phyloP scores from a whole-genome alignment of 176 grass and related monocot species.

The Paspalum vaginatum region DNA sequence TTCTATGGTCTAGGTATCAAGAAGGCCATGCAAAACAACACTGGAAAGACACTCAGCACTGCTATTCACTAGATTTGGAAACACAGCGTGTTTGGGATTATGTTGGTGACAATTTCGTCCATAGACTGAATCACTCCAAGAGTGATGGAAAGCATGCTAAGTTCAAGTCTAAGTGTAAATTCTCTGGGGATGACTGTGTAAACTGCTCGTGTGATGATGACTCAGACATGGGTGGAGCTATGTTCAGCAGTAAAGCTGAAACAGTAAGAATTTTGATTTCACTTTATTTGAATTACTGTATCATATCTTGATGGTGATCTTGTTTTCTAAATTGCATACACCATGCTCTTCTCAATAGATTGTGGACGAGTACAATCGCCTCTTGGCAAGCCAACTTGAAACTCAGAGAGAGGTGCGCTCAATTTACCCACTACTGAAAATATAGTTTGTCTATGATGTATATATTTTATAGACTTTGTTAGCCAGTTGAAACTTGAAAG shows the following conservation, averaged over 20 bases:
- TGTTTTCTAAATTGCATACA: slow-evolving; percentile 28
- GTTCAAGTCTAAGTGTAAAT: slow-evolving; percentile 65
- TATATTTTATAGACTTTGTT: not conserved
- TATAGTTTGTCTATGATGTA: slow-evolving; percentile 7
- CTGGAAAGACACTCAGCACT: slow-evolving; percentile 95
- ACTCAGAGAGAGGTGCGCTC: slow-evolving; percentile 79
- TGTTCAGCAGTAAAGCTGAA: slow-evolving; percentile 81
- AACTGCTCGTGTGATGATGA: slow-evolving; percentile 65
- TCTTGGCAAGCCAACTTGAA: slow-evolving; percentile 85
- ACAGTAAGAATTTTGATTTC: slow-evolving; percentile 50
- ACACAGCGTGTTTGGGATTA: slow-evolving; percentile 95
- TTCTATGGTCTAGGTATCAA: slow-evolving; percentile 63
- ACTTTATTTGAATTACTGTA: slow-evolving; percentile 26
- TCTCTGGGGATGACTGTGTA: slow-evolving; percentile 43
- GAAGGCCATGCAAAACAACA: slow-evolving; percentile 94
- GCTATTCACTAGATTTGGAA: slow-evolving; percentile 92
- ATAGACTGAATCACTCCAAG: slow-evolving; percentile 93
- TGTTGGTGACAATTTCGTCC: slow-evolving; percentile 93
- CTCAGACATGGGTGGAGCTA: slow-evolving; percentile 60
- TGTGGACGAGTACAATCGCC: slow-evolving; percentile 87
- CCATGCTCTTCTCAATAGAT: slow-evolving; percentile 54
- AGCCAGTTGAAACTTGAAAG: not conserved
- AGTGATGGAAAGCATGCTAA: slow-evolving; percentile 69
- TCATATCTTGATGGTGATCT: slow-evolving; percentile 25
- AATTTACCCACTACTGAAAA: not conserved